phyloP scores from a whole-genome alignment of 805 yeast genomes.

The Wickerhamiella dianesei region DNA sequence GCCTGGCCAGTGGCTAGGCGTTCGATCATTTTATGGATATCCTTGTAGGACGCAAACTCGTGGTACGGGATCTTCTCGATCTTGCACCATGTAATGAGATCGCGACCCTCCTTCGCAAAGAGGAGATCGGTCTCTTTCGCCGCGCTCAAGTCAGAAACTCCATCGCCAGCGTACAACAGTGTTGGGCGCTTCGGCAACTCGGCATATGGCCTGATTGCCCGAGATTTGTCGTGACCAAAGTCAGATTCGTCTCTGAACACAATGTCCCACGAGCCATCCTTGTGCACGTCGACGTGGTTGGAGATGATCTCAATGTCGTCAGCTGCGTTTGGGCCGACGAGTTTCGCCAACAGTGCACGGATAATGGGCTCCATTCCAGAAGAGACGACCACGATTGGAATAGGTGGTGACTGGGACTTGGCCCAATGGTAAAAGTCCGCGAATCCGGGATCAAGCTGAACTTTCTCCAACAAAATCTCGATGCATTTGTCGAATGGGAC shows the following conservation, averaged over 20 bases:
- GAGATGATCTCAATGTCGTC: constrained; percentile 66
- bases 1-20: constrained; percentile 35
- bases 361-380: constrained; percentile 93
- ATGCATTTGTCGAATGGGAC: constrained; percentile 75
- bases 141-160: constrained; percentile 88
- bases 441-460: constrained; percentile 84
- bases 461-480: constrained; percentile 45
- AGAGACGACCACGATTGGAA: constrained; percentile 77
- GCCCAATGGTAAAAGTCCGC: constrained; percentile 72
- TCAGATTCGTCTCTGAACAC: constrained; percentile 71
- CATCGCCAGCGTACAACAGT: constrained; percentile 92
- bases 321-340: constrained; percentile 67
- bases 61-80: constrained; percentile 71
- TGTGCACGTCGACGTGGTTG: constrained; percentile 50
- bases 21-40: constrained; percentile 52
- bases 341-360: constrained; percentile 52
- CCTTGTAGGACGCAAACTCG: constrained; percentile 64
- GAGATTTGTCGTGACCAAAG: constrained; percentile 92
- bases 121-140: constrained; percentile 88
- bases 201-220: constrained; percentile 46
- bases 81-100: constrained; percentile 71
- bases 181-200: constrained; percentile 37
- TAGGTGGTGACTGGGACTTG: constrained; percentile 38
- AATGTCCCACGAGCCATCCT: constrained; percentile 63
- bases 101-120: constrained; percentile 83